A percentile compares a stretch with the other conserved stretches of the same genome.
phyloP scores from a whole-genome alignment of 306 rosid species.

The Elaeagnus macrophylla region DNA sequence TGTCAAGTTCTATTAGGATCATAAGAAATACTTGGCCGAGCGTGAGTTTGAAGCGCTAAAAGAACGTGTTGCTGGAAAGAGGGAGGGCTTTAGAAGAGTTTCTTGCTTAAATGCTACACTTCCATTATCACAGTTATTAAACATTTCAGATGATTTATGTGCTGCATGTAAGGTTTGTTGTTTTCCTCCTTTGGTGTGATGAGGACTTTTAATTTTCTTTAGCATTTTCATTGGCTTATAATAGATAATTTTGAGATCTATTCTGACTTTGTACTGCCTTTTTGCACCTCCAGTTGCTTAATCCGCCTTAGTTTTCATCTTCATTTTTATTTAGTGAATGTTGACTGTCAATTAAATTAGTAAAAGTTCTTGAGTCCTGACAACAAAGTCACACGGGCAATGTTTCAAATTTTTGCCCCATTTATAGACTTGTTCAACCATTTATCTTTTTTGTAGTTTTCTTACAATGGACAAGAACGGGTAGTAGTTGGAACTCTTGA shows the following conservation, averaged over 20 bases:
- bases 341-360: no score
- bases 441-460: slow-evolving; percentile 42
- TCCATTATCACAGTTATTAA: slow-evolving; percentile 39
- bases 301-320: neutral
- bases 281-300: neutral
- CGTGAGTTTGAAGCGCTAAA: slow-evolving; percentile 78
- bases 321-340: neutral
- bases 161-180: slow-evolving; percentile 83
- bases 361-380: no score
- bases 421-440: neutral
- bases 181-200: slow-evolving; percentile 16
- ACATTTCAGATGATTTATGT: slow-evolving; percentile 49
- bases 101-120: slow-evolving; percentile 81
- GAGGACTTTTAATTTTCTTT: neutral
- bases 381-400: neutral
- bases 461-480: slow-evolving; percentile 58
- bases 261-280: neutral
- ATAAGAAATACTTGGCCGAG: slow-evolving; percentile 64
- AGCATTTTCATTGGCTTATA: neutral
- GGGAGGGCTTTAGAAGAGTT: slow-evolving; percentile 50
- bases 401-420: neutral
- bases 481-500: slow-evolving; percentile 71
- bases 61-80: slow-evolving; percentile 74
- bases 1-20: slow-evolving; percentile 86
- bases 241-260: neutral